Percentiles rank a stretch among this genome's conserved stretches.
phyloP scores from a whole-genome alignment of 2,329 filamentous ascomycete genomes.

The Arachnopeziza araneosa region DNA sequence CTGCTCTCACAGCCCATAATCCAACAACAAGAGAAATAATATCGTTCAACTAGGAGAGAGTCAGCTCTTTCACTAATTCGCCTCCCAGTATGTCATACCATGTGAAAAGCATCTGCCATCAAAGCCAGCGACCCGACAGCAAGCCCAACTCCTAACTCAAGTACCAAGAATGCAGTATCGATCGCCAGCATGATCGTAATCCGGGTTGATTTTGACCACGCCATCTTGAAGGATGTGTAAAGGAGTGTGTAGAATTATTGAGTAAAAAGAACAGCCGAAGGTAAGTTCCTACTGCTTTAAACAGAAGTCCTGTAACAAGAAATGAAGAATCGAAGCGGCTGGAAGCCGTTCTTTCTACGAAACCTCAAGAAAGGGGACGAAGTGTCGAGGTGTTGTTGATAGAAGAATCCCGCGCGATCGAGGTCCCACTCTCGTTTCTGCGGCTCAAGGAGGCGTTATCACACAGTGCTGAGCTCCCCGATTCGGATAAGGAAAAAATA shows the following conservation, averaged over 20 bases:
- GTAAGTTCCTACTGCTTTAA: neutral
- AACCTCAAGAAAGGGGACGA: neutral
- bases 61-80: neutral
- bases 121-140: constrained; percentile 85
- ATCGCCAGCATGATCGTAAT: constrained; percentile 92
- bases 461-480: neutral
- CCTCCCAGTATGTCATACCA: constrained; percentile 56
- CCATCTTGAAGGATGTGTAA: constrained; percentile 49
- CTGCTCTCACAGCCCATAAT: constrained; percentile 89
- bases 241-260: neutral
- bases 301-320: neutral
- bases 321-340: neutral
- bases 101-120: constrained; percentile 96
- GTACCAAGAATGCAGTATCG: constrained; percentile 81
- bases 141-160: constrained; percentile 84
- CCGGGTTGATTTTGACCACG: constrained; percentile 84
- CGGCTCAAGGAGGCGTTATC: neutral
- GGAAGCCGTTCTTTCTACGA: neutral
- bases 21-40: constrained; percentile 91
- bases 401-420: neutral
- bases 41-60: constrained; percentile 72
- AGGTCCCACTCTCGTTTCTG: neutral
- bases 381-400: neutral
- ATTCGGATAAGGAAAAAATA: neutral
- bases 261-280: neutral